phyloP scores from a whole-genome alignment of 495 filamentous ascomycete genomes.

The Penicillium atrosanguineum region DNA sequence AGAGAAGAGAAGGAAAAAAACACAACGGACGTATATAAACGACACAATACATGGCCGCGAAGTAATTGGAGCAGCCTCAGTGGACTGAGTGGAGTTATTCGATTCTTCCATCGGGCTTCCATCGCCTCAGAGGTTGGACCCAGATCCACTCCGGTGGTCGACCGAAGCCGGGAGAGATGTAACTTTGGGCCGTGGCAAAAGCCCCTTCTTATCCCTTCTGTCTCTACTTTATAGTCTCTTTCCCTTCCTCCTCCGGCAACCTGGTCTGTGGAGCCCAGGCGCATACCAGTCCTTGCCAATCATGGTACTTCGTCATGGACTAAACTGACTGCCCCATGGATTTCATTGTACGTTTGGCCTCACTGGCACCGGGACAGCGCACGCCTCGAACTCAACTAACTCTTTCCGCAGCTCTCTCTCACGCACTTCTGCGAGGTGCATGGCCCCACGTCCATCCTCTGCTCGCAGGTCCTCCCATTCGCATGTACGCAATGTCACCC shows the following conservation, averaged over 20 bases:
- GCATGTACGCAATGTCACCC: slow-evolving; percentile 70
- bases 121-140: slow-evolving; percentile 18
- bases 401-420: slow-evolving; percentile 74
- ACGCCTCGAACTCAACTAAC: background rate
- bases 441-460: slow-evolving; percentile 92
- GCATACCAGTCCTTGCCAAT: slow-evolving; percentile 19
- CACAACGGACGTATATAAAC: no score
- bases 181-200: slow-evolving; percentile 23
- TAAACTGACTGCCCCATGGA: slow-evolving; percentile 41
- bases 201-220: slow-evolving; percentile 13
- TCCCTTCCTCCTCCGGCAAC: slow-evolving; percentile 7
- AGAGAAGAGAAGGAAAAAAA: background rate
- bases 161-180: slow-evolving; percentile 12
- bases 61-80: slow-evolving; percentile 15
- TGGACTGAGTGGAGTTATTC: slow-evolving; percentile 14
- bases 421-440: slow-evolving; percentile 97
- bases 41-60: no score
- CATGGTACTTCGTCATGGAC: slow-evolving; percentile 39
- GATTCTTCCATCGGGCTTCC: slow-evolving; percentile 26
- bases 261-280: slow-evolving; percentile 22
- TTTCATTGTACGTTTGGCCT: slow-evolving; percentile 43
- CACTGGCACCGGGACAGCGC: background rate
- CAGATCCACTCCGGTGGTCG: slow-evolving; percentile 9
- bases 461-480: slow-evolving; percentile 82
- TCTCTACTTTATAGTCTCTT: slow-evolving; percentile 2